Evolutionary conservation across 495 filamentous ascomycete genomes (phyloP).

Genomic region (Aspergillus bertholletiae): DNA sequence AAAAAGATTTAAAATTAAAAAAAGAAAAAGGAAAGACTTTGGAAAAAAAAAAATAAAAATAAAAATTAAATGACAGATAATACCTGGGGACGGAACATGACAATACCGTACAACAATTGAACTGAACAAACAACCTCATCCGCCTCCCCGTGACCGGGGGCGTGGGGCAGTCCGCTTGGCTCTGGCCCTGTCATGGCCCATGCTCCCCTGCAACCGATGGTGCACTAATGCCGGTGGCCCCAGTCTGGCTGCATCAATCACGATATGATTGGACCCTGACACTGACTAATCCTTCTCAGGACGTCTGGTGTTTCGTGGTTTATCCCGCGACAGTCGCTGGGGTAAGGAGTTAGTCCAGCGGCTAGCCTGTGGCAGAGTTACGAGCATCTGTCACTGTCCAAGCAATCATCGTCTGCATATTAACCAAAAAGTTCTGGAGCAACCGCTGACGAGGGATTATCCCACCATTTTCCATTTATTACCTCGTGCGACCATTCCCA

Average conservation of each 20-base stretch:
- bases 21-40: no score
- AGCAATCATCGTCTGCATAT: neutral
- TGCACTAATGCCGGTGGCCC: neutral
- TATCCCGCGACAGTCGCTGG: conserved; percentile 22
- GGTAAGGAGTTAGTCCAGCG: conserved; percentile 6
- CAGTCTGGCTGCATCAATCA: neutral
- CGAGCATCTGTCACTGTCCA: neutral
- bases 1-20: no score
- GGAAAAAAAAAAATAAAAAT: neutral
- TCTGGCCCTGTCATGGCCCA: conserved; percentile 22
- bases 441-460: conserved; percentile 1
- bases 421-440: neutral
- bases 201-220: conserved; percentile 12
- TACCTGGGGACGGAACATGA: neutral
- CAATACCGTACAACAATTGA: neutral
- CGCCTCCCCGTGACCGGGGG: conserved; percentile 11
- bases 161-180: conserved; percentile 13
- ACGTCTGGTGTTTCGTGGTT: conserved; percentile 13
- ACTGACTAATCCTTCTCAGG: conserved; percentile 3
- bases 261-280: neutral
- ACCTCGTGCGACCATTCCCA: neutral
- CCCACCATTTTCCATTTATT: neutral
- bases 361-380: conserved; percentile 1
- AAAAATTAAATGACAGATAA: neutral
- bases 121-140: neutral